phyloP scores from a whole-genome alignment of 768 basidiomycete genomes.

The Omphalotus guepiniiformis region DNA sequence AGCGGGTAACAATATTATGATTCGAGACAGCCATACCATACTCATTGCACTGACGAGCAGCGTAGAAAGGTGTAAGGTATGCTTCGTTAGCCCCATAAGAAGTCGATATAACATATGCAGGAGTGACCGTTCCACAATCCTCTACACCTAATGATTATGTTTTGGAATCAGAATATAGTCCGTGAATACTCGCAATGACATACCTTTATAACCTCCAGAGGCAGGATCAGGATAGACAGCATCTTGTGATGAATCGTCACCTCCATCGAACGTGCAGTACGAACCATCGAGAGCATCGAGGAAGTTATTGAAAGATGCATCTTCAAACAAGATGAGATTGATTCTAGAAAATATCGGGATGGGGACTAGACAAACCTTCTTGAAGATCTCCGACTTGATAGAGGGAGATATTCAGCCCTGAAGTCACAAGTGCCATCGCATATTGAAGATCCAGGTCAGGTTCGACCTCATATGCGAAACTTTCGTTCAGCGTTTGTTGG shows the following conservation, averaged over 20 bases:
- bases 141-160: conserved; percentile 25
- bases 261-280: conserved; percentile 43
- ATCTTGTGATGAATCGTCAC: conserved; percentile 36
- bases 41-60: conserved; percentile 32
- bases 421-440: conserved; percentile 35
- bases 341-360: neutral
- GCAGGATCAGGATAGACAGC: conserved; percentile 37
- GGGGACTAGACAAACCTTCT: conserved; percentile 19
- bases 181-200: neutral
- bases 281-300: conserved; percentile 40
- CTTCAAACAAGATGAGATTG: too few species aligned
- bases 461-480: conserved; percentile 35
- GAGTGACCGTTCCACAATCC: conserved; percentile 31
- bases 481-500: conserved; percentile 21
- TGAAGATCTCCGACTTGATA: conserved; percentile 36
- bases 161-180: too few species aligned
- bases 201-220: conserved; percentile 35
- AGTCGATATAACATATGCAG: conserved; percentile 32
- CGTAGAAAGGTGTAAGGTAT: conserved; percentile 24
- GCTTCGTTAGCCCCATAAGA: conserved; percentile 32
- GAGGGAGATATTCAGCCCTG: conserved; percentile 34
- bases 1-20: neutral
- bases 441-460: conserved; percentile 46
- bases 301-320: conserved; percentile 39
- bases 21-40: conserved; percentile 21